Base-by-base conservation (phyloP, 371 early-diverging fungal genomes). In the Chytridiales sp. region DNA sequence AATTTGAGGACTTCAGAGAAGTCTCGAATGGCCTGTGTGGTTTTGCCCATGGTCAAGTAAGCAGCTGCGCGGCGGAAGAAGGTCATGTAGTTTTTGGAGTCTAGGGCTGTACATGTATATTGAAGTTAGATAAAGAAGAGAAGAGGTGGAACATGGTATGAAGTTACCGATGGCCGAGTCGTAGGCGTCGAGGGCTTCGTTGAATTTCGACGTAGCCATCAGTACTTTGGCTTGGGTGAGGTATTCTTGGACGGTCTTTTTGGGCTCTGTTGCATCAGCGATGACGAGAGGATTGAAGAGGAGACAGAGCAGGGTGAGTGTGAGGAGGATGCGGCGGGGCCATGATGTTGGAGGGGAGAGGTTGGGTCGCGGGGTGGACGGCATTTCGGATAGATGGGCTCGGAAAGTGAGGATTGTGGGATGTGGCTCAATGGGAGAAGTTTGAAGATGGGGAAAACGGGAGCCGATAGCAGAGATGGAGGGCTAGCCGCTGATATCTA, bases 11-110 rank as follows among this genome's bases (percentile, higher is more conserved):
- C 90, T 30, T 79, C 81, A 31, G 82, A 67, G 64, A 93, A 89
- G 67, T 96, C 97, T 27, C 81, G 75, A 5, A 91, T 66, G 1
- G 95, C 94, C 27, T 82, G 77, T 24, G 72, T 62, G 48, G 80
- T 82, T 47, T 85, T 81, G 27, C 90, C 92, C 32, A 92, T 60
- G 11, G 86, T 80, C 32, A 95, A 68, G 50, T 89, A 86, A 2
- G 91, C 87, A n/a, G 90, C 85, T 0, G 95, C 95, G 50, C 94
- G 82, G 61, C 88, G 86, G 67, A 87, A 94, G 76, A 87, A 89
- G 11, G 86, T 80, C 17, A 88, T 74, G 61, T 92, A 90, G 75
- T 91, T 87, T 40, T 74, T 70, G n/a, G 91, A 88, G 58, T 93
- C 91, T 47, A 69, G 52, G 11, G 43, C 61, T 58, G 34, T 59